Evolutionary conservation across 2,329 filamentous ascomycete species (phyloP).

Genomic region (Sclerotinia spermophila): DNA sequence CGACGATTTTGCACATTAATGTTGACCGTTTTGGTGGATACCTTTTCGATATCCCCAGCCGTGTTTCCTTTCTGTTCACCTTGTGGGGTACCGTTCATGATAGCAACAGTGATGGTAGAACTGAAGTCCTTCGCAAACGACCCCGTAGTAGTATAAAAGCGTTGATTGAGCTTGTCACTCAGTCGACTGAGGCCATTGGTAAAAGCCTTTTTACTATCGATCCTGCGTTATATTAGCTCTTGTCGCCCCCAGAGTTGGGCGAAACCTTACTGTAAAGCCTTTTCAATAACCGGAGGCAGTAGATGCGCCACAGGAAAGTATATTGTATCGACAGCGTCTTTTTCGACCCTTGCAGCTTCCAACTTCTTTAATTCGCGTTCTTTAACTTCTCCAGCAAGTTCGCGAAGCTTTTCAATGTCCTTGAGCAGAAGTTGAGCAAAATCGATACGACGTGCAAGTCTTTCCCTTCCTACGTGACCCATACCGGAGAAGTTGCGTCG

Average conservation of each 20-base stretch:
- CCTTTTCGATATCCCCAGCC: conserved; percentile 36
- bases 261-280: conserved; percentile 70
- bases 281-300: conserved; percentile 73
- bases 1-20: conserved; percentile 75
- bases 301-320: conserved; percentile 86
- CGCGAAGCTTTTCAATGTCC: conserved; percentile 74
- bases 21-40: conserved; percentile 39
- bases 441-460: conserved; percentile 77
- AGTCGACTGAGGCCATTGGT: conserved; percentile 49
- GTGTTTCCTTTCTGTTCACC: neutral
- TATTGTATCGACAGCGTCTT: conserved; percentile 77
- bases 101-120: conserved; percentile 50
- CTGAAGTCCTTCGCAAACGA: conserved; percentile 56
- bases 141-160: conserved; percentile 56
- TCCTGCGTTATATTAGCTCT: conserved; percentile 48
- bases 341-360: conserved; percentile 70
- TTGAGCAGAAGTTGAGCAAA: conserved; percentile 74
- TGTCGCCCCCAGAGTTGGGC: neutral
- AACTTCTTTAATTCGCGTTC: conserved; percentile 75
- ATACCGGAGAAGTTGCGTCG: conserved; percentile 93
- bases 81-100: conserved; percentile 35
- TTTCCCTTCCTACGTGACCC: conserved; percentile 76
- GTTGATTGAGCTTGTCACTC: conserved; percentile 48
- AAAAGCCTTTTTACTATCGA: conserved; percentile 61
- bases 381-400: conserved; percentile 67